phyloP scores from a whole-genome alignment of 148 eudicot species.

The Polygonum maritimum region DNA sequence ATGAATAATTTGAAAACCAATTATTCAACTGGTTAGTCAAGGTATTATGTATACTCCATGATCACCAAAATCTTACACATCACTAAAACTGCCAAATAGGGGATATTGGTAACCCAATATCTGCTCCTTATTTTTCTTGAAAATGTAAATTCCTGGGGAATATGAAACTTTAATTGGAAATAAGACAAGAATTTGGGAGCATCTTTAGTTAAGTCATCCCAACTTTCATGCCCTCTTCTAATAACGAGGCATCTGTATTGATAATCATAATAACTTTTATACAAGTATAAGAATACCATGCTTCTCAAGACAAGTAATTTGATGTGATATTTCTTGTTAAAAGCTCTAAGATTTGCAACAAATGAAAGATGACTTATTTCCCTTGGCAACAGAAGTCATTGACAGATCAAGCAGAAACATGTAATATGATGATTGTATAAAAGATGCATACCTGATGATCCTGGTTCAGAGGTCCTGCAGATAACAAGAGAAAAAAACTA shows the following conservation, averaged over 20 bases:
- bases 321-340: background rate
- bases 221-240: background rate
- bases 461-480: slow-evolving; percentile 85
- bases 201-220: background rate
- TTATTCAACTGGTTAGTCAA: background rate
- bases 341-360: background rate
- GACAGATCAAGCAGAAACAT: background rate
- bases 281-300: background rate
- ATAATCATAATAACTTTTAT: background rate
- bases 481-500: slow-evolving; percentile 14
- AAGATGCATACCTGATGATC: slow-evolving; percentile 58
- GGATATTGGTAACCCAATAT: background rate
- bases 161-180: background rate
- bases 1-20: background rate
- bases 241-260: background rate
- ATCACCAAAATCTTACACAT: background rate
- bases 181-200: background rate
- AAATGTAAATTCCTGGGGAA: background rate
- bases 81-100: background rate
- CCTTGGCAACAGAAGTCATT: background rate
- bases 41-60: background rate
- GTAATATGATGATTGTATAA: background rate
- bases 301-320: background rate
- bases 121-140: background rate
- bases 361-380: too few species aligned